Conservation (phyloP, 768 basidiomycete species). For the Tubosaeta sp. region DNA sequence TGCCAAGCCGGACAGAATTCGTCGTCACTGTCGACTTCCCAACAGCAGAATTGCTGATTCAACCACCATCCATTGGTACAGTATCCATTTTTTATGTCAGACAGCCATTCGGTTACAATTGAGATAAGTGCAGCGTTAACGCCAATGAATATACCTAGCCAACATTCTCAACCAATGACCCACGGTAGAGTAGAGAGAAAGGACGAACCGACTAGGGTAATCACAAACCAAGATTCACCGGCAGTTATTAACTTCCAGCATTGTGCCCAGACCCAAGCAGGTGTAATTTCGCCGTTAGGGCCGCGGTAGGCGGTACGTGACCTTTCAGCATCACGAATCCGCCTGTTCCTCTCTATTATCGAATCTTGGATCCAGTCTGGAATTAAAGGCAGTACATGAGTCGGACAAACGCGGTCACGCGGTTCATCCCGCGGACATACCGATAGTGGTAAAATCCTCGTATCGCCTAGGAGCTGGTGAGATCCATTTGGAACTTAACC, state of each 20-base stretch:
- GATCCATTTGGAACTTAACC: background rate
- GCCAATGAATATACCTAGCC: conserved; percentile 82
- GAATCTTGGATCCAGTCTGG: conserved; percentile 98
- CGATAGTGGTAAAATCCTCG: conserved; percentile 94
- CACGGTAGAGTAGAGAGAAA: background rate
- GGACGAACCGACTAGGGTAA: conserved; percentile 80
- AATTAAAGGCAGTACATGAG: conserved; percentile 5
- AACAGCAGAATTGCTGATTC: conserved; percentile 97
- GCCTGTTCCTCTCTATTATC: conserved; percentile 78
- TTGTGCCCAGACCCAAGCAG: conserved; percentile 59
- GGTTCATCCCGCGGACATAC: conserved; percentile 39
- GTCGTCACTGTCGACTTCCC: conserved; percentile 85
- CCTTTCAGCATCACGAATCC: conserved; percentile 52
- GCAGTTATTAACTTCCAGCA: conserved; percentile 56
- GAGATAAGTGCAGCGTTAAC: conserved; percentile 93
- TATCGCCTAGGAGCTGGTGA: conserved; percentile 59
- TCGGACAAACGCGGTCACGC: conserved; percentile 11
- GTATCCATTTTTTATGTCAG: conserved; percentile 96
- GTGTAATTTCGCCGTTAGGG: conserved; percentile 47
- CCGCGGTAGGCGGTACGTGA: conserved; percentile 43
- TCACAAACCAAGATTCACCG: conserved; percentile 90
- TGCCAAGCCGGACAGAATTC: conserved; percentile 90
- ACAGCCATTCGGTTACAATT: conserved; percentile 95
- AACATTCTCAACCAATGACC: conserved; percentile 1
- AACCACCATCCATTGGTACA: conserved; percentile 98